Evolutionary conservation across 768 basidiomycete genomes (phyloP).

Genomic region (Russula emetica): DNA sequence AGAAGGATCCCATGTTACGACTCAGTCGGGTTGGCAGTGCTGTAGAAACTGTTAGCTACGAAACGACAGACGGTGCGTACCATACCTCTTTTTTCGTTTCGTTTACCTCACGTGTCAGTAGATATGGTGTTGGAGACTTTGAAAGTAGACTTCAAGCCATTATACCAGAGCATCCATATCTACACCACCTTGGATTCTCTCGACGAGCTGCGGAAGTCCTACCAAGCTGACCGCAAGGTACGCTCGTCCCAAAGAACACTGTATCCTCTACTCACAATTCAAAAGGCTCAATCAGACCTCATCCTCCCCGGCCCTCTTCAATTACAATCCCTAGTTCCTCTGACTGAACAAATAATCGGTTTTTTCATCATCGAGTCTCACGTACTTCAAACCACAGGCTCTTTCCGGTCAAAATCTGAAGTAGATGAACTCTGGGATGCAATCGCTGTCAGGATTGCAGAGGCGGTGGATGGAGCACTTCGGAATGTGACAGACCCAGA

Average conservation of each 20-base stretch:
- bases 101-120: constrained; percentile 35
- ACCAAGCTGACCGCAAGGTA: constrained; percentile 96
- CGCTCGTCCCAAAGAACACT: constrained; percentile 6
- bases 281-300: constrained; percentile 91
- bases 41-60: constrained; percentile 86
- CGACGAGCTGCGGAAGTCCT: constrained; percentile 83
- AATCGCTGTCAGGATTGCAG: constrained; percentile 67
- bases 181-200: constrained; percentile 89
- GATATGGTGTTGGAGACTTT: constrained; percentile 86
- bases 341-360: constrained; percentile 92
- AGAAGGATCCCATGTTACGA: constrained; percentile 76
- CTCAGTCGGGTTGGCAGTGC: constrained; percentile 82
- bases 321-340: constrained; percentile 58
- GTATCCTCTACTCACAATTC: constrained; percentile 1
- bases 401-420: constrained; percentile 85
- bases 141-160: constrained; percentile 86
- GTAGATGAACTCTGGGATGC: constrained; percentile 96
- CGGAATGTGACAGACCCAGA: constrained; percentile 74
- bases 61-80: constrained; percentile 87
- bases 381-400: constrained; percentile 82
- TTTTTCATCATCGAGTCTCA: constrained; percentile 97
- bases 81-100: not conserved
- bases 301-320: constrained; percentile 78
- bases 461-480: constrained; percentile 69
- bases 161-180: constrained; percentile 97